Evolutionary conservation across 2,329 filamentous ascomycete species (phyloP), one percentile per base, ranked within the genome.

Genomic region (Aspergillus pseudonomiae): DNA sequence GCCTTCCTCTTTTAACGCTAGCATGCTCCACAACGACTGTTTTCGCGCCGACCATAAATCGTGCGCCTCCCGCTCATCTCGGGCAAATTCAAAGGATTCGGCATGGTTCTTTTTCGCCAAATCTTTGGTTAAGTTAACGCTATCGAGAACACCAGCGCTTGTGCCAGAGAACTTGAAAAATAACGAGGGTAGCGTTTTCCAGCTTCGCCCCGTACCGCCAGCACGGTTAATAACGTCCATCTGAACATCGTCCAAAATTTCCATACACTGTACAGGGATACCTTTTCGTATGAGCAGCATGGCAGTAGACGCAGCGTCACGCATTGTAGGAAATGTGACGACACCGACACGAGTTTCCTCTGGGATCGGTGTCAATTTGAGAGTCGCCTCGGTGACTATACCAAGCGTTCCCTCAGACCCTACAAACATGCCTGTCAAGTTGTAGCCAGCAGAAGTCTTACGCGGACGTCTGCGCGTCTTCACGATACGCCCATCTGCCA

Each of bases 141-240:
- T 92, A 71, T 96, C 92, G 65, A 86, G 85, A 4, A 96, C 92
- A n/a, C 90, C 87, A 28, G 86, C 86, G 67, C 88, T 89, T 1
- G 92, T 93, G 21, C 93, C 93, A 1, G 91, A 89, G 74, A 96
- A 88, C 68, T 82, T 82, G 73, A 81, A 81, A 69, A 81, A 81
- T 2, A 80, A 69, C 11, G 79, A 80, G 9, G 79, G 79, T 12
- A 74, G 69, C 39, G 75, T 77, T 60, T 75, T 75, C 79, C 79
- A 81, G 6, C 67, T 74, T 3, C 84, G 81, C 21, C 83, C 84
- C 0, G 87, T 88, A 36, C 83, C 83, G 34, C 89, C 89, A 0
- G 87, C 88, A 32, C 84, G 80, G 73, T 92, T 92, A 69, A 92
- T 86, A 50, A 89, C 87, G 57, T 81, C 78, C 89, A 92, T 85